Evolutionary conservation across 164 flowering plant genomes (phyloP), one percentile per base, ranked within the genome.

Genomic region (Aristolochia fimbriata): DNA sequence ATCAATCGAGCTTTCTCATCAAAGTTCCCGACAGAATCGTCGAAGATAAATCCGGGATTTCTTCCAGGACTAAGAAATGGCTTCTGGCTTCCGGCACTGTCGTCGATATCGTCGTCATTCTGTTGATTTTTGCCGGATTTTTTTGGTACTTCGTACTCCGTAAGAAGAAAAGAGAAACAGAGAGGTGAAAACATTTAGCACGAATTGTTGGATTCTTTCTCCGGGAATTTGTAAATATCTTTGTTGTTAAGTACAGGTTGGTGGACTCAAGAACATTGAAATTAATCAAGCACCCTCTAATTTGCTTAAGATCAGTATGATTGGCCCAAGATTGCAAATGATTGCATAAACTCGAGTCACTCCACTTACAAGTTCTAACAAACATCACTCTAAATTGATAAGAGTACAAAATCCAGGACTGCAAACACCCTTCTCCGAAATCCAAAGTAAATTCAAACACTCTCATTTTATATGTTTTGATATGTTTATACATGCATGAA

Each of bases 1-100:
- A 22, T 19, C 82, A 81, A 31, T 57, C 70, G 57, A 75, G 65
- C 57, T 87, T 73, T 61, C 63, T 82, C 73, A 81, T 85, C 11
- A 91, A 91, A 83, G 84, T 83, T 65, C 81, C 80, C 5, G 79
- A 78, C 62, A 85, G 85, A 11, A 17, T 33, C 24, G n/a, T 19
- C n/a, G 56, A 45, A 37, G 64, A 62, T 7, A 15, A 57, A 5
- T 60, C 60, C 37, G 65, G 68, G 2, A 79, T 57, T 59, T 58
- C 59, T 19, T 63, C 65, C 43, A 17, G 58, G 19, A 60, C 78
- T 55, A 83, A 69, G 57, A 82, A 70, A 73, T 83, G 86, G 91
- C 75, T 80, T 0, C 37, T 85, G 65, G 16, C 78, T 4, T 23
- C 82, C 57, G 80, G 81, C 4, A 85, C 78, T 15, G 75, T 79